Evolutionary conservation across 306 rosid species (phyloP).

Genomic region (Lupinus albus): DNA sequence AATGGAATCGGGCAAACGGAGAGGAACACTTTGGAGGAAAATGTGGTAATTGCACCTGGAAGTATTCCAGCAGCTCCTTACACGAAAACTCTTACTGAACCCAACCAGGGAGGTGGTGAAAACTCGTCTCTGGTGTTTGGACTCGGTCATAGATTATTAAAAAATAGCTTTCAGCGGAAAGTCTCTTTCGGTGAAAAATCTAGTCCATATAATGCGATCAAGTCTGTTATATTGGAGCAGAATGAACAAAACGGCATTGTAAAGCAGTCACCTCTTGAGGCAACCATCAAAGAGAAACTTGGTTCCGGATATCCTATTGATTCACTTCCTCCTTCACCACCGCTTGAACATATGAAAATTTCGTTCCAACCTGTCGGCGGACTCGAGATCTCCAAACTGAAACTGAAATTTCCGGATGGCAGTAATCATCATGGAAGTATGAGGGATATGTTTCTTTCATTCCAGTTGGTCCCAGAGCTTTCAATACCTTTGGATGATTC

Average conservation of each 20-base stretch:
- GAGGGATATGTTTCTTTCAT: conserved; percentile 75
- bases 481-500: conserved; percentile 62
- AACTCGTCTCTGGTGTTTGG: conserved; percentile 68
- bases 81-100: conserved; percentile 46
- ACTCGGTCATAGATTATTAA: conserved; percentile 68
- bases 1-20: conserved; percentile 44
- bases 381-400: conserved; percentile 68
- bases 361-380: conserved; percentile 78
- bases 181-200: conserved; percentile 57
- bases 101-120: conserved; percentile 48
- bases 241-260: conserved; percentile 42
- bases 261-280: conserved; percentile 46
- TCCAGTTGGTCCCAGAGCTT: conserved; percentile 82
- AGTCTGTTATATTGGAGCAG: conserved; percentile 56
- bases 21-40: conserved; percentile 39
- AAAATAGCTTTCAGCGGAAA: conserved; percentile 67
- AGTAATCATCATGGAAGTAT: conserved; percentile 57
- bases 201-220: conserved; percentile 47
- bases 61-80: conserved; percentile 44
- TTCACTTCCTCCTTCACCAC: conserved; percentile 85
- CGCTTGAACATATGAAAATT: conserved; percentile 91
- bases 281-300: conserved; percentile 51
- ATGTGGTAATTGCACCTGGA: conserved; percentile 45
- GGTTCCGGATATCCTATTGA: conserved; percentile 50
- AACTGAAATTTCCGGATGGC: conserved; percentile 79